Base-by-base conservation (phyloP, 2,329 filamentous ascomycete species). In the Exophiala xenobiotica region DNA sequence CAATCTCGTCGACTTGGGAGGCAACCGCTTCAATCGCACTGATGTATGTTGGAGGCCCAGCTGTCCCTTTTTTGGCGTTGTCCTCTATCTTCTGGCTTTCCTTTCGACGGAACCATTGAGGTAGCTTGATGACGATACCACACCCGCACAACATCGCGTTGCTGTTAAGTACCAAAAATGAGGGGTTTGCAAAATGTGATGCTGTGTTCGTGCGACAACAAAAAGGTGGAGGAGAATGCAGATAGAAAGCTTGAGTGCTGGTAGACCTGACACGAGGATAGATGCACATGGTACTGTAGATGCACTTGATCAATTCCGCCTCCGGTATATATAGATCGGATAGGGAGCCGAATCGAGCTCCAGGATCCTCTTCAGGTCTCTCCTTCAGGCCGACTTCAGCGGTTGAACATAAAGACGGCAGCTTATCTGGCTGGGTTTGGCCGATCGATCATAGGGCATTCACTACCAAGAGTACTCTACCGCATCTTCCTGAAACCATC, bases 381-480 rank as follows among this genome's bases (percentile, higher is more conserved):
- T 38, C 14, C 35, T 7, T 16, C 35, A 14, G 35, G 35, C 35
- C 35, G 7, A 38, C n/a, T 38, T 38, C 8, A 38, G 35, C 35
- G 7, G 35, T 38, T 7, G 35, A 38, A 38, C 18, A 38, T 38
- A 43, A 43, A 43, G 22, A 43, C 23, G 39, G 39, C 18, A 43
- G 39, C 35, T 38, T 38, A 38, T 16, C 35, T 38, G 14, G 7
- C 35, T 38, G 35, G 7, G 7, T 16, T 38, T 38, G 9, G 20
- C 29, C 26, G 26, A 27, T 27, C 12, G 26, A 27, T 27, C 26
- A 27, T 27, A 27, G 6, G 12, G 26, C 26, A 27, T 27, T 27
- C 26, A 7, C 26, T 6, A 12, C 26, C 26, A 27, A 27, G 26
- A 27, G 26, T 12, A 27, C 12, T 27, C 12, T 12, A 27, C 26